Evolutionary conservation across 2,329 filamentous ascomycete genomes (phyloP).

Genomic region (Neopestalotiopsis sp.): DNA sequence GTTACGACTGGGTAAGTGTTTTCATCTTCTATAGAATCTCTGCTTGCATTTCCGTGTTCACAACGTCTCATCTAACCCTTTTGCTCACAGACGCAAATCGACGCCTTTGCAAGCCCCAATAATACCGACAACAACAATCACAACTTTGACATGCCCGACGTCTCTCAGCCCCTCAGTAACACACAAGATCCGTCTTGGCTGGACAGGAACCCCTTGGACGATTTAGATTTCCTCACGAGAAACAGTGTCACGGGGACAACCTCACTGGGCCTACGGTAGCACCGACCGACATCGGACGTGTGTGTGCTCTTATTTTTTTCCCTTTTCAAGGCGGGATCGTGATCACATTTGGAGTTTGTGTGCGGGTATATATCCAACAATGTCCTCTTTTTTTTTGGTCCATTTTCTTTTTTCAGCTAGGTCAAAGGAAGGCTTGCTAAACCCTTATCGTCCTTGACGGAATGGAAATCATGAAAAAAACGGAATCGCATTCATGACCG

Average conservation of each 20-base stretch:
- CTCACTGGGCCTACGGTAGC: conserved; percentile 4
- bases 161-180: background rate
- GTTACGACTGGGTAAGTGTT: conserved; percentile 22
- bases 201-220: conserved; percentile 19
- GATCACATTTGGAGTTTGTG: background rate
- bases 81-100: background rate
- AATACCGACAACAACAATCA: background rate
- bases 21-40: background rate
- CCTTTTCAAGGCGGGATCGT: background rate
- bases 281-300: background rate
- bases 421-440: background rate
- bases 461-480: background rate
- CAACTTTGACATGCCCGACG: background rate
- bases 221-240: conserved; percentile 19
- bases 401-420: background rate
- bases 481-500: background rate
- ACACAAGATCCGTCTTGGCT: conserved; percentile 9
- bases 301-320: too few relatives aligned
- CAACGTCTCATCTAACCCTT: background rate
- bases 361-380: background rate
- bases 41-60: background rate
- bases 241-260: background rate
- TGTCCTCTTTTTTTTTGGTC: too few relatives aligned
- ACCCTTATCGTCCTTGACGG: background rate
- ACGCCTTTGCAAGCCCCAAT: background rate